phyloP scores from a whole-genome alignment of 2,329 filamentous ascomycete genomes.

The Colletotrichum sp. region DNA sequence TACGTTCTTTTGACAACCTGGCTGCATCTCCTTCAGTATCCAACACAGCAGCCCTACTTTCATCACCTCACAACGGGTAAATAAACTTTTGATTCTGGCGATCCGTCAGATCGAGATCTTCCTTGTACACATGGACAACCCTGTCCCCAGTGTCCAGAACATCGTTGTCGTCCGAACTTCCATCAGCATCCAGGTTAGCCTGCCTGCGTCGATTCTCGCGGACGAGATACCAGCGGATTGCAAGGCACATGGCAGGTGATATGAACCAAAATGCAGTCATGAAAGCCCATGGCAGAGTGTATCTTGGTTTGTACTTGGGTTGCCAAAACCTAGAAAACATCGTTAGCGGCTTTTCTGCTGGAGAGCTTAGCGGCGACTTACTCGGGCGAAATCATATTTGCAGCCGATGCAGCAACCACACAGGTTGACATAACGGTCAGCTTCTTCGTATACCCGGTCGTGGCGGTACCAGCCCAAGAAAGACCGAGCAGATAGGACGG shows the following conservation, averaged over 20 bases:
- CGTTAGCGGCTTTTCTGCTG: background rate
- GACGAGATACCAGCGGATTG: conserved; percentile 27
- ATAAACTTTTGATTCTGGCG: background rate
- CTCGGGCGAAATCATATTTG: conserved; percentile 33
- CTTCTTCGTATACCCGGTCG: conserved; percentile 28
- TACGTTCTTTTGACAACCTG: background rate
- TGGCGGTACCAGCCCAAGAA: conserved; percentile 29
- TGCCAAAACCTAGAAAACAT: conserved; percentile 26
- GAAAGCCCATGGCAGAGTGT: conserved; percentile 25
- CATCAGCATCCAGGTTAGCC: background rate
- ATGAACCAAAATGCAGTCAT: conserved; percentile 30
- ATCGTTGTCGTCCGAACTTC: background rate
- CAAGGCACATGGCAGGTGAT: conserved; percentile 27
- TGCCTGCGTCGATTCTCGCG: conserved; percentile 22
- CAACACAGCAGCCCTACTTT: background rate
- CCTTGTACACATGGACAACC: background rate
- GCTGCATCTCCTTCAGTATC: background rate
- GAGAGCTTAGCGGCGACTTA: conserved; percentile 6
- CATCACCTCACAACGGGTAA: background rate
- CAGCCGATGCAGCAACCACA: conserved; percentile 25
- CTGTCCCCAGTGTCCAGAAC: background rate
- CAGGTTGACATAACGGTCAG: conserved; percentile 27
- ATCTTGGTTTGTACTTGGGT: conserved; percentile 24
- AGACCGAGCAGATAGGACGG: conserved; percentile 31
- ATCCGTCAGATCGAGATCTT: background rate